phyloP scores from a whole-genome alignment of 805 yeast species.

The Candida adriatica region DNA sequence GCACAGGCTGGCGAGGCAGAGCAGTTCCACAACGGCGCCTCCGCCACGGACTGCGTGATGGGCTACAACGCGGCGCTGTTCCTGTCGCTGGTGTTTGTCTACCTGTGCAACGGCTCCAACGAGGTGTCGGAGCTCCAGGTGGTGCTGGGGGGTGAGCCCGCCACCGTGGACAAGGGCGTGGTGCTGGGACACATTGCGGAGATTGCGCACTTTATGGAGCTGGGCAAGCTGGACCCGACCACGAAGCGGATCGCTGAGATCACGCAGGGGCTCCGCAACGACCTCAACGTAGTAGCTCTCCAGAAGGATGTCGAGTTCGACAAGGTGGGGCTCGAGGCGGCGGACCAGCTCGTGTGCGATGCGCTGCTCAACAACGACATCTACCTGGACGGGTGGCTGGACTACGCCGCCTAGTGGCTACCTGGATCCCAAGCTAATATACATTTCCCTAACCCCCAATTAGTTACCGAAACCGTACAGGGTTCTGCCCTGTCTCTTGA shows the following conservation, averaged over 20 bases:
- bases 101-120: conserved; percentile 20
- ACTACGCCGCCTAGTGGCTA: not conserved
- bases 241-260: conserved; percentile 37
- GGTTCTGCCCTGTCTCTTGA: conserved; percentile 99
- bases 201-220: conserved; percentile 20
- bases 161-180: conserved; percentile 14
- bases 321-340: conserved; percentile 14
- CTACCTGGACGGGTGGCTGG: conserved; percentile 15
- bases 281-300: conserved; percentile 31
- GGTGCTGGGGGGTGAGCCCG: conserved; percentile 3
- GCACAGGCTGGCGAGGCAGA: conserved; percentile 23
- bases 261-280: conserved; percentile 34
- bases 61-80: conserved; percentile 38
- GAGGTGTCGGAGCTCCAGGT: conserved; percentile 13
- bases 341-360: conserved; percentile 19
- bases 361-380: conserved; percentile 21
- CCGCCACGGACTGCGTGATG: conserved; percentile 37
- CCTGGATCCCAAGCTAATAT: conserved; percentile 1
- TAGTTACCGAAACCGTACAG: conserved; percentile 99
- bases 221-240: conserved; percentile 31
- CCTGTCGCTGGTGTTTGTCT: conserved; percentile 34
- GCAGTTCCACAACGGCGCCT: conserved; percentile 34
- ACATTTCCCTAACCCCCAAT: conserved; percentile 20
- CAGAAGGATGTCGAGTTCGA: conserved; percentile 21
- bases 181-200: conserved; percentile 18